Base-by-base conservation (phyloP, 345 rosid species). In the Camelina neglecta region DNA sequence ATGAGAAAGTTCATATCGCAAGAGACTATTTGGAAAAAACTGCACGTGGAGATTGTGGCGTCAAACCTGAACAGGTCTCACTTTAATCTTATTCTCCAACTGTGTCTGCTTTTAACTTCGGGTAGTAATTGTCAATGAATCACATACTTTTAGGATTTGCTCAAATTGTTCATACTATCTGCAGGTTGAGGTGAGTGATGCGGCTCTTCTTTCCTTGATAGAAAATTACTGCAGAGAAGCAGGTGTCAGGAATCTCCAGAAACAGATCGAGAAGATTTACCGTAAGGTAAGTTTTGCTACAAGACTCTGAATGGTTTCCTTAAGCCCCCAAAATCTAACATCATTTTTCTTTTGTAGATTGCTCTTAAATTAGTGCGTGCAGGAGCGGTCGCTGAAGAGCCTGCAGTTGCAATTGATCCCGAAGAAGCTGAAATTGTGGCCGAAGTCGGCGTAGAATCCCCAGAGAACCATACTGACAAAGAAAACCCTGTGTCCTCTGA, bases 171-270 rank as follows among this genome's bases (percentile, higher is more conserved):
- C 15, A 45, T 62, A 56, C 54, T 65, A 38, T 75, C 69, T 74
- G 56, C 88, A 96, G 99, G 99, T 93, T 83, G 91, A 91, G 75
- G 84, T 95, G 72, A 95, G 93, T 21, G 92, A 93, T 81, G 93
- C 84, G 61, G 93, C 93, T 65, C 87, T 95, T 79, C 97, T 93
- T 79, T 86, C 81, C 61, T 88, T 96, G 72, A 87, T 93, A 66
- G 99, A 95, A 81, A 92, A 80, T 82, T 95, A 95, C 82, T 95
- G 99, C 81, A 85, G 99, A 87, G 98, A 95, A 84, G 97, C 99
- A 41, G 99, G 99, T 71, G 99, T 95, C 67, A 71, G 99, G 79
- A 95, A 95, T 89, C 99, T 95, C 77, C 99, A 90, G 80, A 95
- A 95, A 81, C 98, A 93, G n/a, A 93, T 93, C 69, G 98, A 90